Evolutionary conservation across 2,329 filamentous ascomycete genomes (phyloP), one percentile per base, ranked within the genome.

Genomic region (Chrysosporium keratinophilum): DNA sequence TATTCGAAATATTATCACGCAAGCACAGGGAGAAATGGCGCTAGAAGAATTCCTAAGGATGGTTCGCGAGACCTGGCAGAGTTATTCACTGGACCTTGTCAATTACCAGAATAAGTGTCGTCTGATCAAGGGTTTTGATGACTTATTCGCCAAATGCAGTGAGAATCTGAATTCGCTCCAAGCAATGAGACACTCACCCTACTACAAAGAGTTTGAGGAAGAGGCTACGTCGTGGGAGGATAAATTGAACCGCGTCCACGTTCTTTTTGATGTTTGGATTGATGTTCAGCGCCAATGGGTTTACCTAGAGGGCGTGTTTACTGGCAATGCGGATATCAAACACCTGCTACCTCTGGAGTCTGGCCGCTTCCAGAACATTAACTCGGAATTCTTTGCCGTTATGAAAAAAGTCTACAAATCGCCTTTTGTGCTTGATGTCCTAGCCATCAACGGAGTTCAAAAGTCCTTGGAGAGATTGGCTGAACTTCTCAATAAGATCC

Each of bases 281-380:
- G 94, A 98, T 71, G 94, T 99, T n/a, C 93, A 99, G 70, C 85
- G 94, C 57, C 93, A 98, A 73, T 99, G 93, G 93, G 93, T 98
- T 6, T 99, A 99, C 68, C 81, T 99, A 4, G 94, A 99, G 72
- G 93, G 93, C 60, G 93, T 99, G 34, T 99, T 99, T 67, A 96
- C 91, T 1, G 93, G 93, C 56, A 99, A 98, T 66, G 91, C 88
- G 39, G 93, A 99, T 65, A 98, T 99, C 76, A 98, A 97, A 72
- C 91, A 97, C 68, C 77, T 99, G 50, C 80, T 99, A 19, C 94
- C 94, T 3, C 90, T 95, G 58, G 93, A 99, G 68, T 96, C 93
- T 0, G 90, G 88, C 10, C 84, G 93, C 55, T 99, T 99, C 74
- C 88, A 95, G 66, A 98, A 97, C 72, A 98, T 98, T 77, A 98